Evolutionary conservation across 2,329 filamentous ascomycete genomes (phyloP).

Genomic region (Aspergillus hortae): DNA sequence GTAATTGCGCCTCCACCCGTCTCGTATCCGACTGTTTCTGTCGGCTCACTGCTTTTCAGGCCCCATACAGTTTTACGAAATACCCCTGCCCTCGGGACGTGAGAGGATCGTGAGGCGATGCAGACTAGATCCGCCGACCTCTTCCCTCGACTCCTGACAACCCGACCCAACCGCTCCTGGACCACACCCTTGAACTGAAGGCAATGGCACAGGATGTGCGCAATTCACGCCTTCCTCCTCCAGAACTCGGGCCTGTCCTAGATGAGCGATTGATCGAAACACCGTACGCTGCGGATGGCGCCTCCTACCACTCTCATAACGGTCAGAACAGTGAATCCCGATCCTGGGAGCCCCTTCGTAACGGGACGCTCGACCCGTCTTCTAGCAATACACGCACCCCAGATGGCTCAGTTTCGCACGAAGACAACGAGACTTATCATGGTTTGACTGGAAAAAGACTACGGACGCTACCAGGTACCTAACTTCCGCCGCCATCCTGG

Average conservation of each 20-base stretch:
- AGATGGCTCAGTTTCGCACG: conserved; percentile 15
- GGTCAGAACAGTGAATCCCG: conserved; percentile 20
- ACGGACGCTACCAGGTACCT: conserved; percentile 38
- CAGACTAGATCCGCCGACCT: conserved; percentile 16
- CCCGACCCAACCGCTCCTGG: conserved; percentile 17
- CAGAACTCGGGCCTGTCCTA: conserved; percentile 15
- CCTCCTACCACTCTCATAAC: conserved; percentile 7
- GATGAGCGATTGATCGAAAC: conserved; percentile 21
- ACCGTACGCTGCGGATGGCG: conserved; percentile 13
- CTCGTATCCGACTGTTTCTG: too few species aligned
- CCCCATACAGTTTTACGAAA: too few species aligned
- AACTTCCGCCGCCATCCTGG: neutral
- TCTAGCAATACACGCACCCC: conserved; percentile 16
- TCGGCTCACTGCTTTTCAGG: too few species aligned
- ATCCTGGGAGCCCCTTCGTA: conserved; percentile 13
- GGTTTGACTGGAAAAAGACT: conserved; percentile 13
- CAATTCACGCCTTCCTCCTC: conserved; percentile 19
- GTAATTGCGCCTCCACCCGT: too few species aligned
- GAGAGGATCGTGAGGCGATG: conserved; percentile 23
- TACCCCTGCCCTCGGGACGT: neutral
- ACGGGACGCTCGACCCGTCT: conserved; percentile 19
- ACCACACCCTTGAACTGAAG: conserved; percentile 17
- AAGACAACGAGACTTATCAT: conserved; percentile 4
- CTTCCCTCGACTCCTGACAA: conserved; percentile 20
- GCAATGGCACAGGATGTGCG: conserved; percentile 32